Percentiles rank a stretch among this genome's conserved stretches.
These are phyloP conservation scores for Bretschneidera sinensis DNA, from an alignment of 345 rosid species.

Conservation along the genomic window DNA sequence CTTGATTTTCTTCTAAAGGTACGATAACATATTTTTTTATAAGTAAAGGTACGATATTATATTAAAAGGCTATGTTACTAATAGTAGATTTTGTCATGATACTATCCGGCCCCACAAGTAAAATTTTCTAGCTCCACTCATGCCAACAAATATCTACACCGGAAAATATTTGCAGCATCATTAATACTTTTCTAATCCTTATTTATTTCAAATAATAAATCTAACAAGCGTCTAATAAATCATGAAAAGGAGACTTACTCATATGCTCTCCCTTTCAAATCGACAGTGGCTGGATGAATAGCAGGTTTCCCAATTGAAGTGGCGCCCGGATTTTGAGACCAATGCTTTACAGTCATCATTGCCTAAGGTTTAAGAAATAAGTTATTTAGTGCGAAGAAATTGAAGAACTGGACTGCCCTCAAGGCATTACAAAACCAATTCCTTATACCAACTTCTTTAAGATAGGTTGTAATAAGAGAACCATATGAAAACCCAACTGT, in stretches of 20 bases:
- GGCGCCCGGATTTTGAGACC: slow-evolving; percentile 76
- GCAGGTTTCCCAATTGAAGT: slow-evolving; percentile 86
- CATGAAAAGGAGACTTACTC: slow-evolving; percentile 53
- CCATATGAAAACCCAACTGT: slow-evolving; percentile 50
- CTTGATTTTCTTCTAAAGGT: too few relatives aligned
- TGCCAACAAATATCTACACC: neutral
- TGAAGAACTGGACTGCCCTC: neutral
- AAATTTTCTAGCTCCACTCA: too few relatives aligned
- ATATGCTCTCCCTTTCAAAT: slow-evolving; percentile 90
- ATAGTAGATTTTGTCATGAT: too few relatives aligned
- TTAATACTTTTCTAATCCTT: neutral
- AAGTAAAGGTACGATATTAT: too few relatives aligned
- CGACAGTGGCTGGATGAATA: slow-evolving; percentile 91
- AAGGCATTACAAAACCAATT: neutral
- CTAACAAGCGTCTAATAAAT: neutral
- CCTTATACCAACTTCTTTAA: neutral
- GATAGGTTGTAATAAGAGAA: neutral
- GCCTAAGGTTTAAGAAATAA: slow-evolving; percentile 41
- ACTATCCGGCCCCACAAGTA: too few relatives aligned
- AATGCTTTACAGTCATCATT: slow-evolving; percentile 91
- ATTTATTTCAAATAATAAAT: neutral
- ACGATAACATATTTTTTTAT: too few relatives aligned
- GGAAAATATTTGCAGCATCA: neutral
- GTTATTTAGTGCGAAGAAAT: neutral
- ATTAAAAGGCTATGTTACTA: too few relatives aligned